Evolutionary conservation across 1,284 basidiomycete genomes (phyloP).

Genomic region (Ustilago sp.): DNA sequence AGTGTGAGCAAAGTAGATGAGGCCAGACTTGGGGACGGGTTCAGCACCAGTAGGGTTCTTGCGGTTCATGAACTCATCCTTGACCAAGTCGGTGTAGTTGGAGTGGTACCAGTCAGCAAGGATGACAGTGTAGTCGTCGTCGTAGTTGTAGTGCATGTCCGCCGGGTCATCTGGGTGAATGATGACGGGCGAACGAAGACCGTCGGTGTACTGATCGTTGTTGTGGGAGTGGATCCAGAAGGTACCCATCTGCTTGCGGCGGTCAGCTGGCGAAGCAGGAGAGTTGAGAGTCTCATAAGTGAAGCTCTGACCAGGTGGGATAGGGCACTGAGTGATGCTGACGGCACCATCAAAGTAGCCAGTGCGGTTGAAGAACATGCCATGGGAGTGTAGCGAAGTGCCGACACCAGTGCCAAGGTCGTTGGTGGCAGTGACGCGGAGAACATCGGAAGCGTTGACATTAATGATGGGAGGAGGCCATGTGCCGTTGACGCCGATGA

Average conservation of each 20-base stretch:
- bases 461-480: conserved; percentile 65
- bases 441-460: conserved; percentile 62
- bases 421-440: conserved; percentile 63
- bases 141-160: conserved; percentile 76
- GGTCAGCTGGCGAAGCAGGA: conserved; percentile 35
- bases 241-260: conserved; percentile 69
- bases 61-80: conserved; percentile 77
- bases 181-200: conserved; percentile 65
- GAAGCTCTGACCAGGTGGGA: conserved; percentile 57
- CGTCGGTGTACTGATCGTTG: conserved; percentile 65
- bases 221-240: conserved; percentile 71
- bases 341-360: conserved; percentile 61
- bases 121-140: conserved; percentile 89
- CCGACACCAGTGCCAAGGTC: conserved; percentile 51
- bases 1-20: conserved; percentile 84
- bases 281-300: conserved; percentile 58
- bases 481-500: conserved; percentile 63
- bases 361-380: conserved; percentile 63
- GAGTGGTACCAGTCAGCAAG: conserved; percentile 79
- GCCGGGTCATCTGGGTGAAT: conserved; percentile 64
- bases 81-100: conserved; percentile 57
- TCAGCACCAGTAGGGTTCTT: conserved; percentile 69
- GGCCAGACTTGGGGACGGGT: conserved; percentile 74
- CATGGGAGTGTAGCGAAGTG: conserved; percentile 66
- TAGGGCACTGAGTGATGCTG: conserved; percentile 67